phyloP scores from a whole-genome alignment of 345 rosid species.

The Cochlearia excelsa region DNA sequence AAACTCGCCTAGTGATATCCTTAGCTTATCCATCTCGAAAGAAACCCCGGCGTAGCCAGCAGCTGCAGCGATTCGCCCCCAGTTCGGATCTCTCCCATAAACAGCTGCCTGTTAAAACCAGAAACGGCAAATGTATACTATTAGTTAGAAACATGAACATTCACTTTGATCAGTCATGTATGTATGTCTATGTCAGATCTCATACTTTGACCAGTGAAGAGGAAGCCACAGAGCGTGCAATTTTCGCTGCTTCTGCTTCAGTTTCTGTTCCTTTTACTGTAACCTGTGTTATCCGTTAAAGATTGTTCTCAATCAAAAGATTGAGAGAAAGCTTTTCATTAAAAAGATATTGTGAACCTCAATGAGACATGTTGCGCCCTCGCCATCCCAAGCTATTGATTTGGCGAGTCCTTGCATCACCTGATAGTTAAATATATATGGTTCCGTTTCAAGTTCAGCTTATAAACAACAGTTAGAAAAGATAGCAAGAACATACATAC shows the following conservation, averaged over 20 bases:
- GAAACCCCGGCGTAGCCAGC: conserved; percentile 81
- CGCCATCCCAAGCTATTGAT: conserved; percentile 99
- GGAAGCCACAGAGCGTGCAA: conserved; percentile 90
- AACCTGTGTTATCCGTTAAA: conserved; percentile 39
- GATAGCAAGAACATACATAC: conserved; percentile 39
- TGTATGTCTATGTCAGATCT: conserved; percentile 11
- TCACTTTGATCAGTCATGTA: conserved; percentile 16
- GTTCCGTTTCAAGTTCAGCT: conserved; percentile 12
- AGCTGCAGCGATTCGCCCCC: conserved; percentile 98
- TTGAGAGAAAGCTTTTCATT: not conserved
- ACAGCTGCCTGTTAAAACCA: conserved; percentile 68
- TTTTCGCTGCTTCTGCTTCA: conserved; percentile 78
- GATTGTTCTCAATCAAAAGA: not conserved
- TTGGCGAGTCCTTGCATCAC: conserved; percentile 99
- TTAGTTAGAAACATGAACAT: conserved; percentile 14
- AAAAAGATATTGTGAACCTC: conserved; percentile 51
- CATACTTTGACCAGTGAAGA: conserved; percentile 92
- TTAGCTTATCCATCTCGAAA: conserved; percentile 56
- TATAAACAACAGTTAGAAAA: not conserved
- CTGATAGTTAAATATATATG: conserved; percentile 32
- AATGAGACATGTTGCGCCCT: conserved; percentile 93
- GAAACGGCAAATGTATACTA: conserved; percentile 1
- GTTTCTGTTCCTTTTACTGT: conserved; percentile 62
- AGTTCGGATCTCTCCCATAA: conserved; percentile 93
- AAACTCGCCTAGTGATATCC: conserved; percentile 69